A percentile compares a stretch with the other conserved stretches of the same genome.
Conservation (phyloP, 2,329 filamentous ascomycete species). For the Aureobasidium sp. region DNA sequence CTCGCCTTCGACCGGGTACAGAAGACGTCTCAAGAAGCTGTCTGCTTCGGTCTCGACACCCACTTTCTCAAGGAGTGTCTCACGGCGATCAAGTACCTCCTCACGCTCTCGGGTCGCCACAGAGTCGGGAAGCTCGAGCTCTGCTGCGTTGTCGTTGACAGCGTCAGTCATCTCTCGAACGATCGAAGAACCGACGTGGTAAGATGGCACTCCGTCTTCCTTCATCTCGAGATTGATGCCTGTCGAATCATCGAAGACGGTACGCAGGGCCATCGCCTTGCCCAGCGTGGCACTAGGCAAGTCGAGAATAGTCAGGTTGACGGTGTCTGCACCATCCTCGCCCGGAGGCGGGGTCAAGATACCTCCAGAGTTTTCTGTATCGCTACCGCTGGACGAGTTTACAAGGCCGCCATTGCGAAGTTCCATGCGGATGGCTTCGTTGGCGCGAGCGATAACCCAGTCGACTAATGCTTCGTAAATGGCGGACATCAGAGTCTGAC, state of each 20-base stretch:
- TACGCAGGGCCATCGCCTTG: slow-evolving; percentile 82
- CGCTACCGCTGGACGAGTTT: slow-evolving; percentile 60
- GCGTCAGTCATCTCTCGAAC: slow-evolving; percentile 81
- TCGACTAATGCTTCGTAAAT: slow-evolving; percentile 93
- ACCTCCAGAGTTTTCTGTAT: slow-evolving; percentile 37
- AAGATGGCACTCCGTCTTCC: slow-evolving; percentile 78
- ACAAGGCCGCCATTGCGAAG: slow-evolving; percentile 60
- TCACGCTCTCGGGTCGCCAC: slow-evolving; percentile 65
- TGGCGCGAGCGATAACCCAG: slow-evolving; percentile 86
- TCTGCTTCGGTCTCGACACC: slow-evolving; percentile 74
- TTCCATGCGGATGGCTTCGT: slow-evolving; percentile 72
- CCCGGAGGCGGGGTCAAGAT: slow-evolving; percentile 58
- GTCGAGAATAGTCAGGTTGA: slow-evolving; percentile 82
- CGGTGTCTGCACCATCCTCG: slow-evolving; percentile 72
- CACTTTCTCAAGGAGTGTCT: slow-evolving; percentile 78
- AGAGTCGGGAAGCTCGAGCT: slow-evolving; percentile 68
- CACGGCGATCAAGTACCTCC: slow-evolving; percentile 70
- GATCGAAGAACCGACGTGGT: slow-evolving; percentile 69
- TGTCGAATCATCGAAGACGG: slow-evolving; percentile 83
- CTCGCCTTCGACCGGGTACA: slow-evolving; percentile 70
- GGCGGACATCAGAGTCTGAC: slow-evolving; percentile 72
- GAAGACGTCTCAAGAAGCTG: slow-evolving; percentile 71
- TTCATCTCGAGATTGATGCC: slow-evolving; percentile 98
- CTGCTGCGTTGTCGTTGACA: slow-evolving; percentile 66
- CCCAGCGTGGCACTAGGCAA: slow-evolving; percentile 72